Base-by-base conservation (phyloP, 495 filamentous ascomycete species). In the Massariosphaeria phaeospora region DNA sequence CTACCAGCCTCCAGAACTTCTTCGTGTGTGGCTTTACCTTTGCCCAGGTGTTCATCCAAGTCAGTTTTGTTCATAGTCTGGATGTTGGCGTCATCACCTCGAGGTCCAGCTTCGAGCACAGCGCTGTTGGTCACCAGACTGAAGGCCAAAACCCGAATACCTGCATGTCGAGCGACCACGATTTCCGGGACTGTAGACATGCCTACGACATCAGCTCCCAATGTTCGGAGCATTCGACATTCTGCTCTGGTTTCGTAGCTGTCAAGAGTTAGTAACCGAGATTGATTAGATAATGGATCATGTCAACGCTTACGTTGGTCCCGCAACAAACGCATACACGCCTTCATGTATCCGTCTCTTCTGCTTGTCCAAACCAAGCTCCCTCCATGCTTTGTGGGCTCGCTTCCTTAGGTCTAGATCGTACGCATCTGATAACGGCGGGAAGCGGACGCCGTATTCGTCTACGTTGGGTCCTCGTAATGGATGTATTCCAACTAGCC, bases 181-280 rank as follows among this genome's bases (percentile, higher is more conserved):
- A 88, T 83, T 64, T 90, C 86, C 10, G 86, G 86, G 13, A 89
- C 83, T 5, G 85, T 88, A 15, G 82, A 86, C 86, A 89, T 89
- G 8, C 85, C 85, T 2, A 89, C 85, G 15, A 88, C 67, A 67
- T 89, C 85, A 23, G 83, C 85, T 7, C 84, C 85, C 12, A 87
- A 66, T 29, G 66, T 70, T 24, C 73, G 75, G 52, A 90, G 75
- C 79, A 89, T 81, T 17, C 85, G 78, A 58, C 85, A 88, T 65
- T 90, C 86, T 11, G 86, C 84, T 55, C 86, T 75, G 1, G 85
- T 89, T 63, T 89, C 86, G 67, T 86, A 87, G 46, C 81, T 85
- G 61, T 31, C 8, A 46, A 52, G 23, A 23, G 17, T 61, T 44
- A 61, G 51, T 38, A 29, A 39, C 17, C 40, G 6, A 26, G 11